phyloP scores from a whole-genome alignment of 495 filamentous ascomycete species.

The Penicillium canescens region DNA sequence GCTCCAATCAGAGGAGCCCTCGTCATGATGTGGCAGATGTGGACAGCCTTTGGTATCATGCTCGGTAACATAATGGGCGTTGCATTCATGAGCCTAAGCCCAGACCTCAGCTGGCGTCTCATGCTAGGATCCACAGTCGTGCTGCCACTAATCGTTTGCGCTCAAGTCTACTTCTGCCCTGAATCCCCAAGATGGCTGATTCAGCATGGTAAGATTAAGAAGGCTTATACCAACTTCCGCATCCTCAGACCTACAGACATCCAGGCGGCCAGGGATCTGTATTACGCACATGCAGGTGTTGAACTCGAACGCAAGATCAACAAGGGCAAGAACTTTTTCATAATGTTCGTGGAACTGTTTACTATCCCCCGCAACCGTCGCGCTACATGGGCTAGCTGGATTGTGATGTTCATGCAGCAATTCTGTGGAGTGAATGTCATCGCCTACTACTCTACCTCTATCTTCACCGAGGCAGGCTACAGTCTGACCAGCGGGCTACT shows the following conservation, averaged over 20 bases:
- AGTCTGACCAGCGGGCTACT: slow-evolving; percentile 47
- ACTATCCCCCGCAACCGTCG: slow-evolving; percentile 54
- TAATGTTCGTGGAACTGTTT: slow-evolving; percentile 54
- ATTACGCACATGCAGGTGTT: slow-evolving; percentile 52
- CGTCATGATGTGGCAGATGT: slow-evolving; percentile 66
- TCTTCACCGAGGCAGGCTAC: slow-evolving; percentile 54
- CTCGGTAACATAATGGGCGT: slow-evolving; percentile 72
- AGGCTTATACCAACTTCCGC: slow-evolving; percentile 46
- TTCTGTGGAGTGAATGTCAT: slow-evolving; percentile 57
- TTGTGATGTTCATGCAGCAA: slow-evolving; percentile 55
- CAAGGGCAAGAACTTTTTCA: slow-evolving; percentile 46
- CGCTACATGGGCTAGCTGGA: slow-evolving; percentile 51
- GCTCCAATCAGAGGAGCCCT: slow-evolving; percentile 58
- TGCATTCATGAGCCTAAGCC: slow-evolving; percentile 52
- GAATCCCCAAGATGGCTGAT: slow-evolving; percentile 71
- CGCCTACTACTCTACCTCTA: slow-evolving; percentile 55
- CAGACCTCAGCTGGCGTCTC: slow-evolving; percentile 45
- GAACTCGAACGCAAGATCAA: slow-evolving; percentile 46
- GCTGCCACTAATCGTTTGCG: slow-evolving; percentile 41
- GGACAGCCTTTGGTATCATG: slow-evolving; percentile 80
- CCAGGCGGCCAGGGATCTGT: slow-evolving; percentile 54
- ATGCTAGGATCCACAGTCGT: slow-evolving; percentile 50
- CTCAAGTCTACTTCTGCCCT: slow-evolving; percentile 60
- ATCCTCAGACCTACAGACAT: slow-evolving; percentile 45
- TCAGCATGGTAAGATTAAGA: slow-evolving; percentile 49